Conservation (phyloP, 768 basidiomycete species). For the Pholiota conissans region DNA sequence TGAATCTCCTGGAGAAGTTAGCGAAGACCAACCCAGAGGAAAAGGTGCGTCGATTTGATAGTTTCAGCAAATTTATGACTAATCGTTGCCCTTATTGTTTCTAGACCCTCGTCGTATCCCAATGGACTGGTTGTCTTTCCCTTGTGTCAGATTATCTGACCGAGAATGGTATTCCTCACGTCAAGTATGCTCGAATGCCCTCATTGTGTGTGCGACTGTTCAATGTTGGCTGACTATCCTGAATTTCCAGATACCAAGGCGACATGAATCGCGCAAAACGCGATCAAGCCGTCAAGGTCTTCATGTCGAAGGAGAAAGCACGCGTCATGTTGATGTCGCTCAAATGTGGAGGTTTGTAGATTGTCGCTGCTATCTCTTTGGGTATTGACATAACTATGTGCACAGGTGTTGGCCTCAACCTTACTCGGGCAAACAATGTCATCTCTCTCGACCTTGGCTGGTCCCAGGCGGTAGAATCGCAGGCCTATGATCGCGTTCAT, state of each 20-base stretch:
- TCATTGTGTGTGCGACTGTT: neutral
- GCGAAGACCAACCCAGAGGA: conserved; percentile 53
- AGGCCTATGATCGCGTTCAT: conserved; percentile 63
- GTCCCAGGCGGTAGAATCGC: conserved; percentile 62
- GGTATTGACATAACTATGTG: neutral
- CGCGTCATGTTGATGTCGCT: conserved; percentile 62
- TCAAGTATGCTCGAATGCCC: conserved; percentile 41
- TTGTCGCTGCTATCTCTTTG: neutral
- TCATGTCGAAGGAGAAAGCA: conserved; percentile 61
- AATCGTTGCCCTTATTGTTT: neutral
- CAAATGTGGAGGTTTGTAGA: conserved; percentile 56
- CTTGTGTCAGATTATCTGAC: conserved; percentile 65
- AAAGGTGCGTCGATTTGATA: conserved; percentile 43
- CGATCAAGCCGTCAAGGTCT: conserved; percentile 52
- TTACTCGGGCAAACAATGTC: conserved; percentile 64
- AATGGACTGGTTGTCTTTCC: conserved; percentile 67
- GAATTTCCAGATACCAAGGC: conserved; percentile 54
- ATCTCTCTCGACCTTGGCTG: conserved; percentile 65
- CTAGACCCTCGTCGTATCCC: conserved; percentile 65
- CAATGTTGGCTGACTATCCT: neutral
- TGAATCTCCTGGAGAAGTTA: conserved; percentile 50
- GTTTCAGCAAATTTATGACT: neutral
- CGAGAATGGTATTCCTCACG: conserved; percentile 49
- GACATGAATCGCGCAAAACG: conserved; percentile 55
- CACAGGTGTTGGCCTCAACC: conserved; percentile 51